Percentiles rank a stretch among this genome's conserved stretches.
phyloP scores from a whole-genome alignment of 768 basidiomycete genomes.

The Mycena capillaripes region DNA sequence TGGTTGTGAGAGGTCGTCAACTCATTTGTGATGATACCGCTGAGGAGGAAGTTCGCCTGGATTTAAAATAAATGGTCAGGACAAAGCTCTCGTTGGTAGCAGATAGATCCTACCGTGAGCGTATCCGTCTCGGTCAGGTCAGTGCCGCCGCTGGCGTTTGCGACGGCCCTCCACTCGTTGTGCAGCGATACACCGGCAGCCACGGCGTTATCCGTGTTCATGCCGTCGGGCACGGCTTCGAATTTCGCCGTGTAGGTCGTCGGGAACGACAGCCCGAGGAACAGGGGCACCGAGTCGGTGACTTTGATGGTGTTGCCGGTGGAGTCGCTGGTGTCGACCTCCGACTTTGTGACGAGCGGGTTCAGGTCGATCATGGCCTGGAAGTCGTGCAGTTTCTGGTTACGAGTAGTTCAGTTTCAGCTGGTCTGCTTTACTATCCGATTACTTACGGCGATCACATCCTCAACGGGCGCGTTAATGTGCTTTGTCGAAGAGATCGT shows the following conservation, averaged over 20 bases:
- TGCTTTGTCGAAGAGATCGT: constrained; percentile 32
- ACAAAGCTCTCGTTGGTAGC: not conserved
- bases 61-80: not conserved
- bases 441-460: constrained; percentile 32
- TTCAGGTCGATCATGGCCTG: constrained; percentile 34
- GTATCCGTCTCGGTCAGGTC: constrained; percentile 38
- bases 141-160: constrained; percentile 26
- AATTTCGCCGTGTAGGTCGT: constrained; percentile 35
- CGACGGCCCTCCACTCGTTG: constrained; percentile 38
- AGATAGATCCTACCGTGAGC: constrained; percentile 19
- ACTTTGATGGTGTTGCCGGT: constrained; percentile 29
- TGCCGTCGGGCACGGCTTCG: constrained; percentile 25
- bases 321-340: constrained; percentile 23
- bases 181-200: constrained; percentile 31
- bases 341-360: constrained; percentile 32
- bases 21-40: constrained; percentile 15
- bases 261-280: constrained; percentile 30
- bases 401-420: too few relatives aligned
- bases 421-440: too few relatives aligned
- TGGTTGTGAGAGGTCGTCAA: constrained; percentile 33
- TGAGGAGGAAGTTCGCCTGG: constrained; percentile 35
- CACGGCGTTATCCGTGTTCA: constrained; percentile 33
- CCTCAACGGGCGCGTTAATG: constrained; percentile 34
- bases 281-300: constrained; percentile 30
- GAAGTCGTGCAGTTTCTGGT: constrained; percentile 38